Percentiles rank a stretch among this genome's conserved stretches.
Evolutionary conservation across 345 rosid genomes (phyloP).

Genomic region (Eucalyptus microcorys): DNA sequence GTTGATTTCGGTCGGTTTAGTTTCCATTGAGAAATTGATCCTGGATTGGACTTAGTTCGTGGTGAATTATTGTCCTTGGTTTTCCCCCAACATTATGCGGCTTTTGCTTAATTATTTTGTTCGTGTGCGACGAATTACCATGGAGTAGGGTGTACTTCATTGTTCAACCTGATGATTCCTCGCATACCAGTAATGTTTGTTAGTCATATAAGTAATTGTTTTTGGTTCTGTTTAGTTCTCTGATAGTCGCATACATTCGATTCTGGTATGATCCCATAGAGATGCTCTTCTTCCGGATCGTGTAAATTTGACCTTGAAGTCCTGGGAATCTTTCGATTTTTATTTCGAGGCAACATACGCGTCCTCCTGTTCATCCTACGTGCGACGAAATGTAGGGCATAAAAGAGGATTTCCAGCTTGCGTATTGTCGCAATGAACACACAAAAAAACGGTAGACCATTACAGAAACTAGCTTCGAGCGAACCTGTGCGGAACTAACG

Average conservation of each 20-base stretch:
- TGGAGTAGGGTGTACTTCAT: neutral
- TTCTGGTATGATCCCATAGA: neutral
- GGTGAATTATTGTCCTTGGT: too few relatives aligned
- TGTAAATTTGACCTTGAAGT: too few relatives aligned
- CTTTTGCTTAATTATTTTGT: neutral
- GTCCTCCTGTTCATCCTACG: neutral
- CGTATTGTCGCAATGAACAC: neutral
- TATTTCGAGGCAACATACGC: neutral
- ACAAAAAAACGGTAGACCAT: too few relatives aligned
- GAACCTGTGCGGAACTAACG: neutral
- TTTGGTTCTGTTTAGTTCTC: neutral
- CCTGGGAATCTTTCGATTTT: neutral
- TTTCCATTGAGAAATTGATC: too few relatives aligned
- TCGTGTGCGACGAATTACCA: neutral
- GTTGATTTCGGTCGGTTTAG: too few relatives aligned
- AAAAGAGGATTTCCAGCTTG: neutral
- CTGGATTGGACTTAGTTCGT: rapidly evolving
- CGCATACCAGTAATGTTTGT: neutral
- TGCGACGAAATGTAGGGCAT: neutral
- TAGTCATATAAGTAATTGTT: neutral
- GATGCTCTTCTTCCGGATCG: too few relatives aligned
- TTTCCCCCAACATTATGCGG: too few relatives aligned
- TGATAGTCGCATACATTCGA: neutral
- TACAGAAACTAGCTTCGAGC: neutral
- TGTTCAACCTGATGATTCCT: neutral